These are phyloP conservation scores for Ceratocystis colombiana DNA, from an alignment of 2,329 filamentous ascomycete genomes.

Conservation along the genomic window DNA sequence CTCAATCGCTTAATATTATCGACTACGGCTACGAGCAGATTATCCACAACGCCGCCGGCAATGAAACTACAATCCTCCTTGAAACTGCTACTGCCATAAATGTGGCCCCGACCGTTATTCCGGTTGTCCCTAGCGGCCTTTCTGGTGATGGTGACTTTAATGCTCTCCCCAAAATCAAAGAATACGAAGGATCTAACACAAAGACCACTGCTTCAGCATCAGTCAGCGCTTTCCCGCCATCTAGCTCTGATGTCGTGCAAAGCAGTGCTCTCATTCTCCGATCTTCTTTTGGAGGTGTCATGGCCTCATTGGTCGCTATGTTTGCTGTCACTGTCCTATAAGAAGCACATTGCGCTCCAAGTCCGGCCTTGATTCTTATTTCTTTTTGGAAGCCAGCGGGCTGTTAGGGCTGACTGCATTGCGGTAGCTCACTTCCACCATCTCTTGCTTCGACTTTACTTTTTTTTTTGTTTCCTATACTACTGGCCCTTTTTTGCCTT, in stretches of 20 bases:
- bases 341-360: background rate
- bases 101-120: background rate
- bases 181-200: background rate
- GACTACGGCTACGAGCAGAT: constrained; percentile 13
- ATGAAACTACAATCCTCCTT: constrained; percentile 11
- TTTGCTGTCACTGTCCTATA: background rate
- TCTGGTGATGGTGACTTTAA: background rate
- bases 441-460: background rate
- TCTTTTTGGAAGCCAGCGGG: background rate
- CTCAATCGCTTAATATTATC: constrained; percentile 3
- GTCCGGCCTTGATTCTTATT: background rate
- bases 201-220: background rate
- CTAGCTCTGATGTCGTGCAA: background rate
- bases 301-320: background rate
- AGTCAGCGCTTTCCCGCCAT: background rate
- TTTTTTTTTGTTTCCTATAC: background rate
- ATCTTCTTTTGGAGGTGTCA: background rate
- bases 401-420: background rate
- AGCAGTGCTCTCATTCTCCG: constrained; percentile 14
- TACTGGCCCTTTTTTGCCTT: background rate
- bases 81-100: constrained; percentile 8
- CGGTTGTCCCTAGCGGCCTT: background rate
- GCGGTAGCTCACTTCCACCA: background rate
- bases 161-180: constrained; percentile 8
- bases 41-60: constrained; percentile 12